These are phyloP conservation scores for Pistacia vera DNA, from an alignment of 345 rosid species.

Conservation along the genomic window DNA sequence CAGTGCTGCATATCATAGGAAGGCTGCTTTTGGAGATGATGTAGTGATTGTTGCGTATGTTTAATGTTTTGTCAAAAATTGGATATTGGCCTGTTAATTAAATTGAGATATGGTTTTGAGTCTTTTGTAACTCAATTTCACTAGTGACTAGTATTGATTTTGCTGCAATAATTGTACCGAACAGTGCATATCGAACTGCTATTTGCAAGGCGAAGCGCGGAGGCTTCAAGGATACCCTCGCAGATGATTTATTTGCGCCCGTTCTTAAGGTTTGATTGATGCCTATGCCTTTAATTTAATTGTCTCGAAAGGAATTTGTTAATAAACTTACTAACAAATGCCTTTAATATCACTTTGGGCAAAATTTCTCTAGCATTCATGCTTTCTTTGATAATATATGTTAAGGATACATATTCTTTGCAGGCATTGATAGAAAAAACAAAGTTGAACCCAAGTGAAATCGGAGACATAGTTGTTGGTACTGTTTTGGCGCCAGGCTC, in stretches of 20 bases:
- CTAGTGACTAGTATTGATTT: background rate
- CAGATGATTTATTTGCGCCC: constrained; percentile 82
- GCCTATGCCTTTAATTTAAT: background rate
- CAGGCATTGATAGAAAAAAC: constrained; percentile 81
- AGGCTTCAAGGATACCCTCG: constrained; percentile 88
- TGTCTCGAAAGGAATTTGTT: background rate
- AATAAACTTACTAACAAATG: too few species aligned
- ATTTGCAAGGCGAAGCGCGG: constrained; percentile 90
- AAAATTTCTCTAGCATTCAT: background rate
- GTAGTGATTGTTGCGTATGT: constrained; percentile 94
- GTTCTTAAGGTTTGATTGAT: constrained; percentile 72
- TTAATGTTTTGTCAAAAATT: background rate
- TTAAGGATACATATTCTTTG: constrained; percentile 7
- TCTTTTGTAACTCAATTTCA: background rate
- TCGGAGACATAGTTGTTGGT: constrained; percentile 93
- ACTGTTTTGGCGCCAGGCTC: constrained; percentile 92
- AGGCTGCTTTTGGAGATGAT: constrained; percentile 80
- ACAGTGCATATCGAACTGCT: constrained; percentile 89
- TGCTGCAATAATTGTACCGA: background rate
- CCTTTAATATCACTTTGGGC: too few species aligned
- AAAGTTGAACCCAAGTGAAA: constrained; percentile 75
- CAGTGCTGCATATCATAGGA: constrained; percentile 56
- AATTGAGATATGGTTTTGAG: background rate
- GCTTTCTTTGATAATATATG: background rate
- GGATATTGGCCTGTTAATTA: background rate